These are phyloP conservation scores for Athelia psychrophila DNA, from an alignment of 1,284 basidiomycete species.

Conservation along the genomic window DNA sequence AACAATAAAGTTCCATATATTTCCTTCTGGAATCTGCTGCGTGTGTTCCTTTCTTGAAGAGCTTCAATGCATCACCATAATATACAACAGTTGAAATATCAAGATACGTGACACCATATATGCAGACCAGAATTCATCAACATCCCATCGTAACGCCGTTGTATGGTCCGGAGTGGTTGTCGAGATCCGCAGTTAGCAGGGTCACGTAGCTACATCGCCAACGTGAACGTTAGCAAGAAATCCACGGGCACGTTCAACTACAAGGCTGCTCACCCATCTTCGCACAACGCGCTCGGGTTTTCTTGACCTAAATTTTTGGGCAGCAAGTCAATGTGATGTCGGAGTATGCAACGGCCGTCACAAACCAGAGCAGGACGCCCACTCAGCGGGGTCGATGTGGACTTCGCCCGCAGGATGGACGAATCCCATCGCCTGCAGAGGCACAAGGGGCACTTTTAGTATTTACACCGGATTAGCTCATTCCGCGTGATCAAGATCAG, in stretches of 20 bases:
- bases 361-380: constrained; percentile 14
- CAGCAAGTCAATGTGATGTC: background rate
- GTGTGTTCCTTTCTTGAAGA: too few relatives aligned
- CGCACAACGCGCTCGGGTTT: constrained; percentile 1
- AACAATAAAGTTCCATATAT: too few relatives aligned
- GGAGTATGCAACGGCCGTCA: constrained; percentile 2
- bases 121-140: background rate
- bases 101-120: too few relatives aligned
- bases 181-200: constrained; percentile 6
- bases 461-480: too few relatives aligned
- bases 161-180: constrained; percentile 13
- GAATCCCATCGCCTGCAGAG: constrained; percentile 30
- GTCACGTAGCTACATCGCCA: background rate
- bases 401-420: constrained; percentile 39
- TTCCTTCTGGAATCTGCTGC: too few relatives aligned
- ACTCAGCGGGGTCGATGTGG: constrained; percentile 31
- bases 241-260: too few relatives aligned
- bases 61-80: too few relatives aligned
- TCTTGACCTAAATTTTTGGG: constrained; percentile 1
- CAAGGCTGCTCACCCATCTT: constrained; percentile 6
- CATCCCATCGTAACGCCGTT: constrained; percentile 5
- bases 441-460: constrained; percentile 26
- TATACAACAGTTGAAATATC: too few relatives aligned
- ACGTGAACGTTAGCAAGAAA: too few relatives aligned
- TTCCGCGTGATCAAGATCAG: too few relatives aligned